Base-by-base conservation (phyloP, 2,329 filamentous ascomycete genomes). In the Sclerotinia trifoliorum region DNA sequence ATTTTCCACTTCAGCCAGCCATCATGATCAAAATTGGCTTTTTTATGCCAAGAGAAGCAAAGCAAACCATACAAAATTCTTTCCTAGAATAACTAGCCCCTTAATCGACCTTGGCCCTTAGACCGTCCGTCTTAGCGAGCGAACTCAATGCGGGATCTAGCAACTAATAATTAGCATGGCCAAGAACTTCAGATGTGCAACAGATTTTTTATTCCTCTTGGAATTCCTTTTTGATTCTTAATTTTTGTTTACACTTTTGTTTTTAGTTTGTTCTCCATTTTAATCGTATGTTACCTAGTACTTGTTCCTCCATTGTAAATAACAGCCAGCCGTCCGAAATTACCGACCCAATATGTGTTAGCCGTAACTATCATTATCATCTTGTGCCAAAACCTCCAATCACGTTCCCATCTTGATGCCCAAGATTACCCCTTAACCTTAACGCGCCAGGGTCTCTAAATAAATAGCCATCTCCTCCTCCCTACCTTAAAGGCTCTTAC, bases 401-500 rank as follows among this genome's bases (percentile, higher is more conserved):
- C 32, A 8, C 19, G 8, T n/a, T 19, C 10, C 29, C 29, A 13
- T n/a, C 7, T 15, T 19, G 6, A 8, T 21, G 7, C 2, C 26
- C 13, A 32, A 15, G 39, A 42, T 17, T n/a, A 56, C 5, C 8
- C 29, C 11, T 13, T 35, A 15, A 8, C 11, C 10, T n/a, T 32
- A 4, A 54, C 17, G 11, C 32, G 11, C 6, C 35, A 10, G 5
- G 8, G 19, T 3, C 17, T 54, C 48, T 29, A 24, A 54, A 42
- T 21, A 26, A 29, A 19, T 32, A 19, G 10, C 1, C 2, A 21
- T 2, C 7, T 15, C 24, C 35, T 15, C n/a, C n/a, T 17, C 11
- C 11, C 46, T n/a, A 11, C 11, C 46, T 55, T 21, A 68, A 24
- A 68, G 51, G 19, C 60, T 68, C 21, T 5, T 32, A 11, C 66